Conservation (phyloP, 2,329 filamentous ascomycete species). For the Samsoniella hepiali region DNA sequence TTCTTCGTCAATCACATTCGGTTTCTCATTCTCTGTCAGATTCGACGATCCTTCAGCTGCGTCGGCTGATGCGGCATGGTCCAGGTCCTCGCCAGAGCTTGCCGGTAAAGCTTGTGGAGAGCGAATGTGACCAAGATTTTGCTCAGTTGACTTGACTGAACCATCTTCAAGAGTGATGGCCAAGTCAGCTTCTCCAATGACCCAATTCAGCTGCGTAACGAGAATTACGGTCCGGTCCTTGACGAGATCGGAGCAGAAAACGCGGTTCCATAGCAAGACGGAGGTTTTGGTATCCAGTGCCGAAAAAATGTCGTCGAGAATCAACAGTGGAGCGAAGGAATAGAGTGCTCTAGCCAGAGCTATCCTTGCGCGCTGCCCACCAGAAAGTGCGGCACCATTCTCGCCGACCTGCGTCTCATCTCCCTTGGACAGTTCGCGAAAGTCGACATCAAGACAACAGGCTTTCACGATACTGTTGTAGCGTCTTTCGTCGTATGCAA, state of each 20-base stretch:
- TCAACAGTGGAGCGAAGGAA: slow-evolving; percentile 50
- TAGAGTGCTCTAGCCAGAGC: slow-evolving; percentile 56
- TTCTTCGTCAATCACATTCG: slow-evolving; percentile 5
- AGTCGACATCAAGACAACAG: slow-evolving; percentile 50
- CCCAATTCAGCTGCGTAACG: slow-evolving; percentile 55
- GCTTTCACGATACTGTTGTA: slow-evolving; percentile 56
- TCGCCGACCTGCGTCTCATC: slow-evolving; percentile 53
- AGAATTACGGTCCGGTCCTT: slow-evolving; percentile 53
- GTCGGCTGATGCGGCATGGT: background rate
- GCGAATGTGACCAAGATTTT: slow-evolving; percentile 45
- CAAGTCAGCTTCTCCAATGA: slow-evolving; percentile 49
- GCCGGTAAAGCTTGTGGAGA: slow-evolving; percentile 38
- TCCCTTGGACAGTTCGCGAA: slow-evolving; percentile 47
- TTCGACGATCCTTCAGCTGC: background rate
- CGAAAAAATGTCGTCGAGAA: slow-evolving; percentile 59
- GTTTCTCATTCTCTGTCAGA: background rate
- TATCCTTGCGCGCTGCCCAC: slow-evolving; percentile 55
- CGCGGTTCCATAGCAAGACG: slow-evolving; percentile 53
- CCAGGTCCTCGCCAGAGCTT: background rate
- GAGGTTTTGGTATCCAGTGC: slow-evolving; percentile 59
- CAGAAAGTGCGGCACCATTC: slow-evolving; percentile 53
- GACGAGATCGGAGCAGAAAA: slow-evolving; percentile 55
- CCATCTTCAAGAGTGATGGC: slow-evolving; percentile 45
- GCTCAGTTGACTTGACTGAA: slow-evolving; percentile 37
- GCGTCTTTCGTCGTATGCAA: slow-evolving; percentile 46